These are phyloP conservation scores for Ziziphus jujuba DNA, from an alignment of 306 rosid species.

Conservation along the genomic window DNA sequence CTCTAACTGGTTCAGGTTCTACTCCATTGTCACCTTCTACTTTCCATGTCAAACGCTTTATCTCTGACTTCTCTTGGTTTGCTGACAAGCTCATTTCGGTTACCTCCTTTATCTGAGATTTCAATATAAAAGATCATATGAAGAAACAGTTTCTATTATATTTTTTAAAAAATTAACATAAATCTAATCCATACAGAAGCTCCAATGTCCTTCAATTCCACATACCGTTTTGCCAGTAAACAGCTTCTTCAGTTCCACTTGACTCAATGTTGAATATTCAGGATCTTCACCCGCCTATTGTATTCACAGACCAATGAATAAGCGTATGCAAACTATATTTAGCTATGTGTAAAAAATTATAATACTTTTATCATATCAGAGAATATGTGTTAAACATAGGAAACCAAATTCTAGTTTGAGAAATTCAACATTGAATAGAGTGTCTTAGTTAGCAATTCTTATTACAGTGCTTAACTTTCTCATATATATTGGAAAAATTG, in stretches of 20 bases:
- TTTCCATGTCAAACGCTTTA: constrained; percentile 59
- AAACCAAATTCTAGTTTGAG: too few relatives aligned
- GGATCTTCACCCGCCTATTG: constrained; percentile 63
- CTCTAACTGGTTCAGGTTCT: constrained; percentile 39
- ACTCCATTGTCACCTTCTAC: constrained; percentile 46
- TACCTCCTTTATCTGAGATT: constrained; percentile 50
- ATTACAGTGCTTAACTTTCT: too few relatives aligned
- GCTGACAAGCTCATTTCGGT: constrained; percentile 68
- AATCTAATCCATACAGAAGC: too few relatives aligned
- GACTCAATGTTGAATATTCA: constrained; percentile 51
- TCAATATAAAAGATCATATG: background rate
- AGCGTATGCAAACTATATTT: background rate
- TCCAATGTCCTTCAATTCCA: too few relatives aligned
- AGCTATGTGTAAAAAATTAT: too few relatives aligned
- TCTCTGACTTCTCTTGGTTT: constrained; percentile 71
- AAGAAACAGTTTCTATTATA: too few relatives aligned
- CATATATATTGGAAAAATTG: too few relatives aligned
- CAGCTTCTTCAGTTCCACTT: constrained; percentile 79
- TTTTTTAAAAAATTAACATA: too few relatives aligned
- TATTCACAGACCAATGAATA: constrained; percentile 17
- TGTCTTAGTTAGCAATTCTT: too few relatives aligned
- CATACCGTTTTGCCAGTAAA: constrained; percentile 59
- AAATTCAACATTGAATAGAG: too few relatives aligned
- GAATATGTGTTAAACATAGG: too few relatives aligned
- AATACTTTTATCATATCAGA: too few relatives aligned